Evolutionary conservation across 2,329 filamentous ascomycete species (phyloP).

Genomic region (Colletotrichum sp.): DNA sequence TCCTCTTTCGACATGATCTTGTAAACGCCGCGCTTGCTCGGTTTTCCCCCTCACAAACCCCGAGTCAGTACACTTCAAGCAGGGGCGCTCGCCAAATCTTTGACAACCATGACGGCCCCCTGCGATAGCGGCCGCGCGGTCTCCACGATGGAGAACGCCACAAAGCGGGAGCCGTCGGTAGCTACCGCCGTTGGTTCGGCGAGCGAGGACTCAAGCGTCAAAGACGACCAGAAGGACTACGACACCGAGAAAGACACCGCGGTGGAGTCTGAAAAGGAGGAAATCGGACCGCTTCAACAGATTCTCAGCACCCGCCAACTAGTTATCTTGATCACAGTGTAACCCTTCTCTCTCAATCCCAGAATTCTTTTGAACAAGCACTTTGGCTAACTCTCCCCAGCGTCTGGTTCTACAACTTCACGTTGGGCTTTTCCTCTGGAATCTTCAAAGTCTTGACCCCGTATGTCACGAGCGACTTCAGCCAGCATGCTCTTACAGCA

Average conservation of each 20-base stretch:
- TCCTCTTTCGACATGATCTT: not conserved
- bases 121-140: not conserved
- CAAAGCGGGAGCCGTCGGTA: not conserved
- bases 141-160: not conserved
- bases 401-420: not conserved
- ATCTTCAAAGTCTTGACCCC: not conserved
- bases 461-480: not conserved
- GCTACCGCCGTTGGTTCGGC: not conserved
- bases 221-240: not conserved
- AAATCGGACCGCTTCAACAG: not conserved
- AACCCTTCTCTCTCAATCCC: not conserved
- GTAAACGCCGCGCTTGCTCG: not conserved
- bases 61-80: not conserved
- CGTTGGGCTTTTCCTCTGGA: not conserved
- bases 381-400: not conserved
- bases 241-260: not conserved
- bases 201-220: not conserved
- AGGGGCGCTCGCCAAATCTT: not conserved
- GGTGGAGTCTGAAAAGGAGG: not conserved
- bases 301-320: not conserved
- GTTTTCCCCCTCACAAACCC: not conserved
- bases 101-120: not conserved
- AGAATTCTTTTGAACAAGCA: not conserved
- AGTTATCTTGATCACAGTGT: not conserved
- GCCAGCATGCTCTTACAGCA: constrained; percentile 1